Base-by-base conservation (phyloP, 371 early-diverging fungal genomes). In the Dichotomocladium elegans region DNA sequence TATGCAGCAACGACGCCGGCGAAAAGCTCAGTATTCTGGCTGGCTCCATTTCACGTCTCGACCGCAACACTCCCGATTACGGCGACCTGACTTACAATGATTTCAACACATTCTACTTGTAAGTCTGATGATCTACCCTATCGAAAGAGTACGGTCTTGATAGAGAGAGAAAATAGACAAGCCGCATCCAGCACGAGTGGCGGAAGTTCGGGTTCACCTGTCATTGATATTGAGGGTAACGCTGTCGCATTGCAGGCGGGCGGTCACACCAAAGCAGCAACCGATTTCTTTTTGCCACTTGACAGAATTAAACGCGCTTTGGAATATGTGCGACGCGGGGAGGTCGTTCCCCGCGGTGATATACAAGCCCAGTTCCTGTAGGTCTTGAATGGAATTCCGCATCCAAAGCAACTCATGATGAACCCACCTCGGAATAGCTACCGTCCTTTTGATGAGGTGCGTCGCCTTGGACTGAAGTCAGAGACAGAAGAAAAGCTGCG, bases 231-330 rank as follows among this genome's bases (percentile, higher is more conserved):
- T 51, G 77, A 93, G 33, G 97, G 97, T 50, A 84, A 92, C 47
- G 97, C 97, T 0, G 96, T 95, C 11, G 95, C 88, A 8, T 68
- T 95, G 41, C 92, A 95, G 53, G 93, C 93, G 7, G 94, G 93
- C 48, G 91, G 92, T 26, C 77, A 81, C 21, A 74, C 76, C 6
- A 83, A 83, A 43, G 94, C 93, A 9, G 92, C 92, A 3, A 91
- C 97, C 2, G 91, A 91, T 60, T 96, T 93, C 80, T 96, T 92
- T 65, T 84, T 96, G 49, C 97, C 97, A 11, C 63, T 93, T 43
- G 81, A 83, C 52, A 83, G 95, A 52, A 88, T 95, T 11, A 85
- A 81, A 48, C 78, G 91, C 21, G 94, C 95, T 11, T 63, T 97
- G 42, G 70, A 73, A 3, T 82, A 74, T 56, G 70, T 97, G 54